These are phyloP conservation scores for Quercus variabilis DNA, from an alignment of 306 rosid species.

Conservation along the genomic window DNA sequence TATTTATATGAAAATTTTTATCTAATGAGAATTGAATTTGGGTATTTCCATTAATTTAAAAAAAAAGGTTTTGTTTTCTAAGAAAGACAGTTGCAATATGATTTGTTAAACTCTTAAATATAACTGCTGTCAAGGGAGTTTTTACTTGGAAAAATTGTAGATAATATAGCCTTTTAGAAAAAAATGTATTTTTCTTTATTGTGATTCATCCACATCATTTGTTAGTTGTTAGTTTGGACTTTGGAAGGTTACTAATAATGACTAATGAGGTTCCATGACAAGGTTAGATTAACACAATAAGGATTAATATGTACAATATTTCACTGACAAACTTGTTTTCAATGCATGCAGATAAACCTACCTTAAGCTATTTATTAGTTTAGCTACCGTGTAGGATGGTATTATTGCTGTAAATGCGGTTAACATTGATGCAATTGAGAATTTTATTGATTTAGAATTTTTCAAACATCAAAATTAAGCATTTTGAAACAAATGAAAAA, in stretches of 20 bases:
- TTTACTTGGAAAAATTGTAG: neutral
- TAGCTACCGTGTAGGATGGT: neutral
- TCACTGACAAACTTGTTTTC: neutral
- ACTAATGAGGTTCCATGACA: neutral
- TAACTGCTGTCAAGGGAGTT: neutral
- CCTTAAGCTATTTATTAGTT: neutral
- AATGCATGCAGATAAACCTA: neutral
- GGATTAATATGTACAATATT: neutral
- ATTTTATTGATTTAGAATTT: neutral
- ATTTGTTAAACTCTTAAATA: neutral
- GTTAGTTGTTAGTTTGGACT: neutral
- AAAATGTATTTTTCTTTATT: neutral
- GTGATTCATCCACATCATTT: neutral
- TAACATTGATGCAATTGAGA: neutral
- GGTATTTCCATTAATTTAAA: neutral
- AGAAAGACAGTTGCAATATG: neutral
- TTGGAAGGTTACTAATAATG: neutral
- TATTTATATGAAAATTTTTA: neutral
- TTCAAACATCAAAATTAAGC: neutral
- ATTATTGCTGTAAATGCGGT: neutral
- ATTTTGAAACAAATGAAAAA: neutral
- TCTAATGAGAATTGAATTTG: neutral
- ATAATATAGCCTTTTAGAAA: neutral
- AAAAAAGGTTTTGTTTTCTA: neutral
- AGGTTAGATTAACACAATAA: neutral